Evolutionary conservation across 2,329 filamentous ascomycete species (phyloP).

Genomic region (Diaporthe amygdali): DNA sequence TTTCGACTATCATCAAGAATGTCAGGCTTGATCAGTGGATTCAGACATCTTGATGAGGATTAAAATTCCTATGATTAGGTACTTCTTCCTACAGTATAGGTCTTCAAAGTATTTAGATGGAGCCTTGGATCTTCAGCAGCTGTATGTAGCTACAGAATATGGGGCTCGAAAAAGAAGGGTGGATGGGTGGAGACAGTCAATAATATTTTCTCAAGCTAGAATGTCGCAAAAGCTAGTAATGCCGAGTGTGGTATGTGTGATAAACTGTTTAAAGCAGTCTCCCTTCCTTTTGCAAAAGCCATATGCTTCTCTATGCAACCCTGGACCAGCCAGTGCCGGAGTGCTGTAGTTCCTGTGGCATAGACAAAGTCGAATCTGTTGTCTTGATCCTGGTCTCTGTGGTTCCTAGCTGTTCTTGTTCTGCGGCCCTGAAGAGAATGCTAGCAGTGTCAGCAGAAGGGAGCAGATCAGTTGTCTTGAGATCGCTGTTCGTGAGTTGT

Average conservation of each 20-base stretch:
- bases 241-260: not conserved
- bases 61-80: too few relatives aligned
- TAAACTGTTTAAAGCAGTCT: not conserved
- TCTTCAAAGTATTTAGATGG: too few relatives aligned
- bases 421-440: too few relatives aligned
- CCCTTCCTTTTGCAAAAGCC: not conserved
- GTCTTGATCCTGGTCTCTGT: too few relatives aligned
- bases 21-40: constrained; percentile 23
- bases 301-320: not conserved
- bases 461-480: not conserved
- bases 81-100: too few relatives aligned
- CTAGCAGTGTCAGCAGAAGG: not conserved
- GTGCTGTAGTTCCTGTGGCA: not conserved
- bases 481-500: too few relatives aligned
- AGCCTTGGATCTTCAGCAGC: too few relatives aligned
- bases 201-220: not conserved
- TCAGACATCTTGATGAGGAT: constrained; percentile 18
- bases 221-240: not conserved
- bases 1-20: constrained; percentile 26
- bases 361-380: not conserved
- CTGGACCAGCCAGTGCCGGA: not conserved
- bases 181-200: too few relatives aligned
- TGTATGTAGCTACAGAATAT: too few relatives aligned
- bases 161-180: too few relatives aligned
- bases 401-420: too few relatives aligned